phyloP scores from a whole-genome alignment of 2,329 filamentous ascomycete genomes.

The Cercospora beticola region DNA sequence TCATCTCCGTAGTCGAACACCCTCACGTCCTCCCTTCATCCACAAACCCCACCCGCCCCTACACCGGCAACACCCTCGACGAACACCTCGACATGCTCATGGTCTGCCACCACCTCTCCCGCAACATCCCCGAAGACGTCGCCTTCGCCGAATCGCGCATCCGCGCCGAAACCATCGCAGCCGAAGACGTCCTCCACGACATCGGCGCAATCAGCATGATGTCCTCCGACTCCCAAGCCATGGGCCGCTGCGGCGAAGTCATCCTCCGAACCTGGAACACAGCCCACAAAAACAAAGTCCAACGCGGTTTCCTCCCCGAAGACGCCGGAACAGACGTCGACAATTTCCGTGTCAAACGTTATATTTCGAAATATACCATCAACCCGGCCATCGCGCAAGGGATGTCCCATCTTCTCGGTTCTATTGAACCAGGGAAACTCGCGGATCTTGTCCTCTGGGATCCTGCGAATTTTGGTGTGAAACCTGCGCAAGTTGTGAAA shows the following conservation, averaged over 20 bases:
- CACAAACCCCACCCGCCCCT: conserved; percentile 90
- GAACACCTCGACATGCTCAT: conserved; percentile 98
- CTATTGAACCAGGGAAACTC: conserved; percentile 82
- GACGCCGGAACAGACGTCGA: conserved; percentile 78
- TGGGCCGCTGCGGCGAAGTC: conserved; percentile 94
- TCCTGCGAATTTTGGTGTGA: conserved; percentile 80
- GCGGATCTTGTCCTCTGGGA: conserved; percentile 89
- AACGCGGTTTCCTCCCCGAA: conserved; percentile 73
- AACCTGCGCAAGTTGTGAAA: conserved; percentile 80
- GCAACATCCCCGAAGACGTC: conserved; percentile 92
- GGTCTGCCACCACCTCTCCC: conserved; percentile 93
- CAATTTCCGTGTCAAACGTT: conserved; percentile 89
- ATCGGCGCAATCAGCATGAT: conserved; percentile 97
- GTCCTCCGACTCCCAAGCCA: conserved; percentile 91
- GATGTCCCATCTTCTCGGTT: conserved; percentile 82
- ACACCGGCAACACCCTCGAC: conserved; percentile 86
- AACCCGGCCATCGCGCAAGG: conserved; percentile 91
- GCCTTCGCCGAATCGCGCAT: conserved; percentile 94
- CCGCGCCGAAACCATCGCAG: conserved; percentile 91
- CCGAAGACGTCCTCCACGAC: conserved; percentile 93
- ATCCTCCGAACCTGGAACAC: conserved; percentile 94
- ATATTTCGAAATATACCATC: conserved; percentile 93
- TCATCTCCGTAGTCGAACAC: conserved; percentile 89
- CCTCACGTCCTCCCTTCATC: conserved; percentile 84
- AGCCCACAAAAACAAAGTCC: conserved; percentile 91